Conservation (phyloP, 768 basidiomycete species). For the Auricularia heimuer region DNA sequence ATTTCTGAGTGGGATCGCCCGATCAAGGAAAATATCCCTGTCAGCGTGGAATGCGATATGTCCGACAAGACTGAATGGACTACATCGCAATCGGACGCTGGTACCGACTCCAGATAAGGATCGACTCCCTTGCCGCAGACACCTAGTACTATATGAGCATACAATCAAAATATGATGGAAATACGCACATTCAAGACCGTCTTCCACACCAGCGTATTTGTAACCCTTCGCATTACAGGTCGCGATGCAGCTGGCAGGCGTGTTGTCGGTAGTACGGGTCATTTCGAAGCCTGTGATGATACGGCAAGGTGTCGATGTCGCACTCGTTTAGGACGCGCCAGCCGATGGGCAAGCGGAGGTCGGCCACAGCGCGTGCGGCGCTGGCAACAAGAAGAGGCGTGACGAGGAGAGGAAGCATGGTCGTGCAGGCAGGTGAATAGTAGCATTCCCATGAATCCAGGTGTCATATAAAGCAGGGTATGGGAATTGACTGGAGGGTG, state of each 20-base stretch:
- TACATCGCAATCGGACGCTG: background rate
- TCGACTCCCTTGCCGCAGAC: background rate
- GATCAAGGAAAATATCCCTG: background rate
- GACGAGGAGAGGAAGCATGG: too few relatives aligned
- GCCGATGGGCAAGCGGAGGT: background rate
- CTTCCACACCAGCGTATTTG: background rate
- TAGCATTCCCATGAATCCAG: too few relatives aligned
- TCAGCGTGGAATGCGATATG: background rate
- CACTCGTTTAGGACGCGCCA: background rate
- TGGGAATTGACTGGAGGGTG: conserved; percentile 9
- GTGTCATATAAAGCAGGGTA: too few relatives aligned
- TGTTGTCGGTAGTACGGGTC: background rate
- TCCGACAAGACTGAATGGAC: conserved; percentile 18
- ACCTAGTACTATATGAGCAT: too few relatives aligned
- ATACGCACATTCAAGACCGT: background rate
- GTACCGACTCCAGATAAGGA: background rate
- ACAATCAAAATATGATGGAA: conserved; percentile 5
- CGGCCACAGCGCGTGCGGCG: background rate
- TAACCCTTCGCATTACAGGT: background rate
- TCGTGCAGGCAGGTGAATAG: too few relatives aligned
- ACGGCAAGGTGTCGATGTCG: background rate
- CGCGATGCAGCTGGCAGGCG: background rate
- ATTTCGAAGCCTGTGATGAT: background rate
- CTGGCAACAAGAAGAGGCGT: too few relatives aligned
- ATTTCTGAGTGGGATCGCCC: background rate